Base-by-base conservation (phyloP, 176 grass and related monocot species). In the Carex myosuroides region DNA sequence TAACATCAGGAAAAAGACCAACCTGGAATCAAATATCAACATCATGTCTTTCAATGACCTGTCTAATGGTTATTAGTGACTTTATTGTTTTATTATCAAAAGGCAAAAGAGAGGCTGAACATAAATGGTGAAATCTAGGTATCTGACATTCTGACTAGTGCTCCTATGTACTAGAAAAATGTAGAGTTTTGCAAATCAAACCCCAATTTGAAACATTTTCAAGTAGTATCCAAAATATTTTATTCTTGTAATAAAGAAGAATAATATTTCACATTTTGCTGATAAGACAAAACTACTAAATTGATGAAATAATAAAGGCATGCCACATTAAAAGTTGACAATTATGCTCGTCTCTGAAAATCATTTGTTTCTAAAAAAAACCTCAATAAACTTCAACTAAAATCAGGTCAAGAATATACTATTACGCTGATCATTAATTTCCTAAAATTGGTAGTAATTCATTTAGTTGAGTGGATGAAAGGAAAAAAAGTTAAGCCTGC, bases 1-100 rank as follows among this genome's bases (percentile, higher is more conserved):
- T 79, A 81, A 95, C 85, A 86, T 98, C 93, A 2, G 96, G 91
- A 89, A 95, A 98, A 52, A 98, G 88, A 72, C 96, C 96, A 89
- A 98, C 93, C 93, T 98, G 86, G 64, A 98, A 85, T 46, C 79
- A 84, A 48, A 70, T 29, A 93, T 89, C 42, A 87, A 87, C 70
- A 83, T 76, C 82, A 85, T 13, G 72, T 55, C 13, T 76, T 55
- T 76, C 30, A 30, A 30, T 76, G 22, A 76, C 48, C 9, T 54
- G 20, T 32, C 72, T 76, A 16, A 32, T 29, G 21, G 21, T 75
- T 29, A 29, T 16, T 53, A 29, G 48, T 7, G 13, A 29, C 50
- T 32, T 55, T 5, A 14, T 85, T 63, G 12, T 84, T 58, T 6
- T 85, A 50, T 8, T 44, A 55, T 76, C 60, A 22, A 16, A 76